Evolutionary conservation across 2,329 filamentous ascomycete species (phyloP).

Genomic region (Penicillium sp.): DNA sequence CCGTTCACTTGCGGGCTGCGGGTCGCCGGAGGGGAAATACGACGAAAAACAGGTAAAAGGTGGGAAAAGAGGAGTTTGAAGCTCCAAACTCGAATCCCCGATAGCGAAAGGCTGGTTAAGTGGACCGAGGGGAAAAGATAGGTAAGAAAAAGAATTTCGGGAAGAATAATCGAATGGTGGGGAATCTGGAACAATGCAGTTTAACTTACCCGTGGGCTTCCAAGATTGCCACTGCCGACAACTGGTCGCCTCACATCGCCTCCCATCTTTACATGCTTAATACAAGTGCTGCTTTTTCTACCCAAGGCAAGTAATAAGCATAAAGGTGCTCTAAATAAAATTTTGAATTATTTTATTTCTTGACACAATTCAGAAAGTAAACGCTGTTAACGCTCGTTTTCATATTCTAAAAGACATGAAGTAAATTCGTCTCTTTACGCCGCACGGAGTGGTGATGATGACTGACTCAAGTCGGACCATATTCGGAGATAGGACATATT

Average conservation of each 20-base stretch:
- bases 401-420: neutral
- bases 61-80: conserved; percentile 11
- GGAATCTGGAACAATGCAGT: conserved; percentile 28
- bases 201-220: conserved; percentile 23
- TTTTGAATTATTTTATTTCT: neutral
- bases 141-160: conserved; percentile 32
- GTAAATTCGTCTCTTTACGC: neutral
- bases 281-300: neutral
- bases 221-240: conserved; percentile 17
- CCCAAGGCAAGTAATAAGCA: neutral
- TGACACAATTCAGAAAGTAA: neutral
- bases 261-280: neutral
- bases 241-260: neutral
- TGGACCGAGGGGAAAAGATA: conserved; percentile 24
- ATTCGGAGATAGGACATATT: neutral
- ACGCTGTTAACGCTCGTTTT: neutral
- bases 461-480: neutral
- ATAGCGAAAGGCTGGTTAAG: conserved; percentile 27
- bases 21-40: conserved; percentile 12
- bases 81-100: conserved; percentile 23
- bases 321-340: no score
- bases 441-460: neutral
- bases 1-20: conserved; percentile 29
- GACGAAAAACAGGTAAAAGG: conserved; percentile 9
- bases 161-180: conserved; percentile 29